Evolutionary conservation across 2,329 filamentous ascomycete genomes (phyloP).

Genomic region (Aspergillus thermomutatus): DNA sequence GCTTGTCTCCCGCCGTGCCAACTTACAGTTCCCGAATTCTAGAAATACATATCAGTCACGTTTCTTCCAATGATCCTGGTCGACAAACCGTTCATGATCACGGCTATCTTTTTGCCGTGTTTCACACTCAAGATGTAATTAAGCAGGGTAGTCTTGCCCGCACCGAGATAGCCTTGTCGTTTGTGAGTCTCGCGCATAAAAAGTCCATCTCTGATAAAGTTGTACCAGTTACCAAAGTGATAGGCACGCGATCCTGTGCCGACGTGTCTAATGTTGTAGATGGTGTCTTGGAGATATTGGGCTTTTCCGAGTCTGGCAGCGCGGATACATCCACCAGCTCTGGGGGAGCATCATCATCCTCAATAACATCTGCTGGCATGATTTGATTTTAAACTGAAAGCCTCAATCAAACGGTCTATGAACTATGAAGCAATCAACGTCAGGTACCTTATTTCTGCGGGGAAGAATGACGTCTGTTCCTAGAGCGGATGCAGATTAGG

Average conservation of each 20-base stretch:
- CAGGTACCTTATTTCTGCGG: background rate
- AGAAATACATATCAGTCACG: background rate
- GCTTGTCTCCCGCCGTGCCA: background rate
- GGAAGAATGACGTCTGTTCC: slow-evolving; percentile 8
- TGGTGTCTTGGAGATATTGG: slow-evolving; percentile 19
- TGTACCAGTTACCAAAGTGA: slow-evolving; percentile 50
- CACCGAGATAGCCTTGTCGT: slow-evolving; percentile 77
- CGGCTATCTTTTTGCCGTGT: slow-evolving; percentile 96
- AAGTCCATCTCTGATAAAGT: slow-evolving; percentile 4
- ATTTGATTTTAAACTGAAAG: background rate
- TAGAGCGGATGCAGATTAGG: slow-evolving; percentile 22
- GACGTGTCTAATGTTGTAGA: slow-evolving; percentile 24
- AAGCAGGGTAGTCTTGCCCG: slow-evolving; percentile 90
- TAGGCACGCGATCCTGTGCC: slow-evolving; percentile 42
- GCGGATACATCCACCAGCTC: slow-evolving; percentile 41
- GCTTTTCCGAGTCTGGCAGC: slow-evolving; percentile 23
- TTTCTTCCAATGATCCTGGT: background rate
- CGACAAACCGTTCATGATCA: slow-evolving; percentile 81
- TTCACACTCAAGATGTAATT: slow-evolving; percentile 95
- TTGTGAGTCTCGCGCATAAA: slow-evolving; percentile 1
- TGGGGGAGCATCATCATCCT: slow-evolving; percentile 45
- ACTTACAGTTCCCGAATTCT: slow-evolving; percentile 80
- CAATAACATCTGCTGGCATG: slow-evolving; percentile 21
- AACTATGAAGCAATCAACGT: background rate
- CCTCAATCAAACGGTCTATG: background rate